Evolutionary conservation across 805 yeast genomes (phyloP).

Genomic region (Debaryomyces castellii): DNA sequence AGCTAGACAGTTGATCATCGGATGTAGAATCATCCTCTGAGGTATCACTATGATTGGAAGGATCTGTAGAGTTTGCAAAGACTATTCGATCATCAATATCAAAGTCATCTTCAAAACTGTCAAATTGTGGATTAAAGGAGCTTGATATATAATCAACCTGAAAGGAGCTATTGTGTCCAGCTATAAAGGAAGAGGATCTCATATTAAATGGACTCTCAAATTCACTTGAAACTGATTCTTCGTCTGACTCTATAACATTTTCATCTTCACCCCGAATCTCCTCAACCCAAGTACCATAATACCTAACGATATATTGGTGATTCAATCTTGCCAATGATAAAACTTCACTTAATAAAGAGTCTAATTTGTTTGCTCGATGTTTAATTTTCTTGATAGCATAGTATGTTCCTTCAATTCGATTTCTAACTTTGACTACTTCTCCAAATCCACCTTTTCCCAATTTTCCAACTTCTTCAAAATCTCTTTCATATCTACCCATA

Average conservation of each 20-base stretch:
- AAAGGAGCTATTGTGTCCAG: conserved; percentile 23
- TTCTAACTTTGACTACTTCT: conserved; percentile 96
- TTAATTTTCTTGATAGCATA: conserved; percentile 92
- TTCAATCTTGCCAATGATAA: conserved; percentile 87
- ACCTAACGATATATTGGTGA: conserved; percentile 94
- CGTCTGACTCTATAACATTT: conserved; percentile 21
- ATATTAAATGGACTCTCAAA: conserved; percentile 23
- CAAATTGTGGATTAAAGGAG: conserved; percentile 58
- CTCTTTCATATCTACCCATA: conserved; percentile 80
- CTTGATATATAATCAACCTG: conserved; percentile 69
- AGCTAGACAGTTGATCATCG: not conserved
- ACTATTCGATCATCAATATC: conserved; percentile 26
- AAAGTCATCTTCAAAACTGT: conserved; percentile 30
- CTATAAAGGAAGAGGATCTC: conserved; percentile 19
- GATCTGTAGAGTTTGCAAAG: conserved; percentile 26
- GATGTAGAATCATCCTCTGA: conserved; percentile 3
- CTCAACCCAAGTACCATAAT: conserved; percentile 97
- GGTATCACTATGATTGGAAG: conserved; percentile 6
- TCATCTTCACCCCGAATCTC: conserved; percentile 44
- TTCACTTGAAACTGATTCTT: conserved; percentile 21
- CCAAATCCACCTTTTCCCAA: conserved; percentile 97
- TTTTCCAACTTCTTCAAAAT: conserved; percentile 90
- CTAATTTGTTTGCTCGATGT: conserved; percentile 76
- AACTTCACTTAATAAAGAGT: conserved; percentile 85
- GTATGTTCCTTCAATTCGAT: conserved; percentile 88